These are phyloP conservation scores for Pseudohalonectria lignicola DNA, from an alignment of 2,329 filamentous ascomycete genomes.

Conservation along the genomic window DNA sequence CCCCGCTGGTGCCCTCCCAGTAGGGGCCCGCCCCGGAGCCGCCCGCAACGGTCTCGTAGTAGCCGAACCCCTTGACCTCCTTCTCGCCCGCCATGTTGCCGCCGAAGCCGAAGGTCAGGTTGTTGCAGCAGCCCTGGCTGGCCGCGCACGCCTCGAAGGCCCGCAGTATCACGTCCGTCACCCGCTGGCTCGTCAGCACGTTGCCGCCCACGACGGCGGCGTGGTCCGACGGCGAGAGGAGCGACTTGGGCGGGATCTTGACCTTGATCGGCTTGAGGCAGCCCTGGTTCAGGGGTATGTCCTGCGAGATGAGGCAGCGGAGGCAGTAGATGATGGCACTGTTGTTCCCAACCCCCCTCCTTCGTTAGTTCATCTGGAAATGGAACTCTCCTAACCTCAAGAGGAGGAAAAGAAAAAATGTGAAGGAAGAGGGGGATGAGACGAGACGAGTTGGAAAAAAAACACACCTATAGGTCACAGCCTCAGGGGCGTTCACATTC, in stretches of 20 bases:
- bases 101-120: slow-evolving; percentile 19
- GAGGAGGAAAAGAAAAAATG: too few relatives aligned
- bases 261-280: slow-evolving; percentile 23
- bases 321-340: slow-evolving; percentile 25
- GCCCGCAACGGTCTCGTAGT: slow-evolving; percentile 21
- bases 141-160: slow-evolving; percentile 16
- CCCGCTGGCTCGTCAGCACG: slow-evolving; percentile 17
- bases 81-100: slow-evolving; percentile 9
- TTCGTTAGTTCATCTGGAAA: too few relatives aligned
- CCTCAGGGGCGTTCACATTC: slow-evolving; percentile 49
- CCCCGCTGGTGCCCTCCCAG: slow-evolving; percentile 17
- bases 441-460: neutral
- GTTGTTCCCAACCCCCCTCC: too few relatives aligned
- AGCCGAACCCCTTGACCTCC: slow-evolving; percentile 16
- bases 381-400: too few relatives aligned
- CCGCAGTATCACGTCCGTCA: slow-evolving; percentile 20
- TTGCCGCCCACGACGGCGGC: slow-evolving; percentile 29
- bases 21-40: slow-evolving; percentile 19
- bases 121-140: slow-evolving; percentile 19
- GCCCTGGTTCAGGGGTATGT: slow-evolving; percentile 27
- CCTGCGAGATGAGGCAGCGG: slow-evolving; percentile 20
- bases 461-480: slow-evolving; percentile 51
- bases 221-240: slow-evolving; percentile 18
- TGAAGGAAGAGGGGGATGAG: neutral
- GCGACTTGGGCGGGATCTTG: slow-evolving; percentile 16